Evolutionary conservation across 2,329 filamentous ascomycete species (phyloP).

Genomic region (Annulohypoxylon truncatum): DNA sequence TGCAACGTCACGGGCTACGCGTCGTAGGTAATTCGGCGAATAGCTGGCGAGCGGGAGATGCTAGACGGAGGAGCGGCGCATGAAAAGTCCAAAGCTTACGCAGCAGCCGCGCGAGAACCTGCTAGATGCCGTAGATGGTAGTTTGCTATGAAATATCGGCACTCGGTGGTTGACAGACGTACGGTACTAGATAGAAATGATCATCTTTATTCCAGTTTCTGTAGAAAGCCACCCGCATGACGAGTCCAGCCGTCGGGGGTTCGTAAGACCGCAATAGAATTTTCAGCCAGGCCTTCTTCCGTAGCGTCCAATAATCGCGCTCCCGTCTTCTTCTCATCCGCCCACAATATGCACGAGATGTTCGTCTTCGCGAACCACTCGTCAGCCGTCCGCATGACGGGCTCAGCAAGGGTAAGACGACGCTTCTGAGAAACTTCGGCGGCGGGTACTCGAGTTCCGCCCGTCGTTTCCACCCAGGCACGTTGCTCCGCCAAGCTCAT

Average conservation of each 20-base stretch:
- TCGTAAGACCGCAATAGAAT: slow-evolving; percentile 5
- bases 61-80: too few species aligned
- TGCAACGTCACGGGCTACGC: not conserved
- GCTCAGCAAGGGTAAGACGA: not conserved
- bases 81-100: too few species aligned
- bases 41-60: too few species aligned
- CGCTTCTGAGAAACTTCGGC: not conserved
- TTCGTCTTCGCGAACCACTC: slow-evolving; percentile 12
- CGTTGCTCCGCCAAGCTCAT: slow-evolving; percentile 6
- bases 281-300: slow-evolving; percentile 13
- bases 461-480: slow-evolving; percentile 14
- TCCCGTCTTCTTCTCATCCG: slow-evolving; percentile 8
- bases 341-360: slow-evolving; percentile 7
- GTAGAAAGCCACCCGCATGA: not conserved
- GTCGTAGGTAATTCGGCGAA: not conserved
- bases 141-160: too few species aligned
- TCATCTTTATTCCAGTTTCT: not conserved
- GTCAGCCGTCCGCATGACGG: not conserved
- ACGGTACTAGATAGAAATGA: not conserved
- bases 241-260: slow-evolving; percentile 9
- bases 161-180: too few species aligned
- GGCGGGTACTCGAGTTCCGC: slow-evolving; percentile 14
- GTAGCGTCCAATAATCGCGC: slow-evolving; percentile 13
- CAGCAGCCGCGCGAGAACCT: too few species aligned
- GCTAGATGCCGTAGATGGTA: too few species aligned